phyloP scores from a whole-genome alignment of 768 basidiomycete genomes.

The Pleurotus sapidus region DNA sequence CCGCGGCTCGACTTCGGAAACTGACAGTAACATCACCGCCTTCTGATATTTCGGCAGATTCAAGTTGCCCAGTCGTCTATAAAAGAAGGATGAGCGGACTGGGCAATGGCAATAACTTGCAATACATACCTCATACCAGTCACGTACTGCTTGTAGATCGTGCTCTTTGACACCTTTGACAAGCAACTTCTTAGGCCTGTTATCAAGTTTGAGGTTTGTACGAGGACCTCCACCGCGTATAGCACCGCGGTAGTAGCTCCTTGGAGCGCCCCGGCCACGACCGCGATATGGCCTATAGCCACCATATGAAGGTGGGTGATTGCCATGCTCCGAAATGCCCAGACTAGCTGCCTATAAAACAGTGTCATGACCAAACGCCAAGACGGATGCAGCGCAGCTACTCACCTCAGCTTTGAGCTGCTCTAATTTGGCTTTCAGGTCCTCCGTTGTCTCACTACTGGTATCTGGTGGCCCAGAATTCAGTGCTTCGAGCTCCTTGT shows the following conservation, averaged over 20 bases:
- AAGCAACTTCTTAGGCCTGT: constrained; percentile 77
- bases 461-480: constrained; percentile 33
- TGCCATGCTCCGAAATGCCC: constrained; percentile 56
- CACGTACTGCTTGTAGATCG: constrained; percentile 57
- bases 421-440: constrained; percentile 70
- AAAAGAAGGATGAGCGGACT: constrained; percentile 9
- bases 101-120: background rate
- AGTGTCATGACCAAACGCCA: background rate
- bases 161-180: constrained; percentile 63
- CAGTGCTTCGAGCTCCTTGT: constrained; percentile 81
- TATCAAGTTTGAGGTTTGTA: constrained; percentile 85
- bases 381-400: constrained; percentile 7
- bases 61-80: constrained; percentile 70
- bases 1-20: constrained; percentile 70
- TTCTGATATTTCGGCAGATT: constrained; percentile 55
- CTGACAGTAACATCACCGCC: constrained; percentile 58
- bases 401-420: constrained; percentile 78
- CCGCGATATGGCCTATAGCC: constrained; percentile 70
- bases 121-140: constrained; percentile 76
- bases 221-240: constrained; percentile 67
- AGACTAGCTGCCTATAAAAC: constrained; percentile 64
- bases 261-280: constrained; percentile 53
- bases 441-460: constrained; percentile 58
- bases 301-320: constrained; percentile 30
- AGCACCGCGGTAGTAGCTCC: constrained; percentile 60